Conservation (phyloP, 1,284 basidiomycete genomes). For the Cutaneotrichosporon dermatis region DNA sequence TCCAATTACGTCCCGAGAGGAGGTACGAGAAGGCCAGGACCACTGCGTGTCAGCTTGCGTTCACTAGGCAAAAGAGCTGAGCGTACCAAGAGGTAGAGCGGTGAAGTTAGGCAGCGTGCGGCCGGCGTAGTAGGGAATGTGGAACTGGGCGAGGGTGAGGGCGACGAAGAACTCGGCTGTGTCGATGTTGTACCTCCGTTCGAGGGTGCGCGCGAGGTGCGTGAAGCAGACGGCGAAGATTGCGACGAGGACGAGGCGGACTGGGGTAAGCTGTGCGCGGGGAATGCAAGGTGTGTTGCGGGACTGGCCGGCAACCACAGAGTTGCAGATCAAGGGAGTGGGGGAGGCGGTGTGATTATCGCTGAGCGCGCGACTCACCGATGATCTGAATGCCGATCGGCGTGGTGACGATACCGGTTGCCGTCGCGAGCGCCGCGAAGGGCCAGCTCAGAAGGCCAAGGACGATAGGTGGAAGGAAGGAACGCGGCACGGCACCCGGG, state of each 20-base stretch:
- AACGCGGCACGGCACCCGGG: constrained; percentile 82
- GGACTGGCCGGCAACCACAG: too few relatives aligned
- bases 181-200: constrained; percentile 59
- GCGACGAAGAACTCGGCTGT: constrained; percentile 62
- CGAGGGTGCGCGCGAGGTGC: constrained; percentile 61
- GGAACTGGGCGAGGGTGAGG: constrained; percentile 77
- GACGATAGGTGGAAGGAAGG: constrained; percentile 61
- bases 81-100: constrained; percentile 60
- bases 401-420: neutral
- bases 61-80: too few relatives aligned
- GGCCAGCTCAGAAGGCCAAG: constrained; percentile 38
- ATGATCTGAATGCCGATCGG: constrained; percentile 59
- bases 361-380: constrained; percentile 50
- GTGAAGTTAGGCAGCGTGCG: constrained; percentile 93
- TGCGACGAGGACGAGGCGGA: constrained; percentile 68
- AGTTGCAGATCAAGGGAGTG: too few relatives aligned
- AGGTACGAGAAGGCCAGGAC: constrained; percentile 26
- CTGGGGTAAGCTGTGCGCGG: constrained; percentile 47
- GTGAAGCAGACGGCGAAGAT: constrained; percentile 64
- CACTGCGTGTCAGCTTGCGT: constrained; percentile 22
- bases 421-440: constrained; percentile 1
- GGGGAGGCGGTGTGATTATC: too few relatives aligned
- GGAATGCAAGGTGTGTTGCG: too few relatives aligned
- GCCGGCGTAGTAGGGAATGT: constrained; percentile 87
- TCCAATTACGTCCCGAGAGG: constrained; percentile 20